Conservation (phyloP, 345 rosid species). For the Gossypium longicalyx region DNA sequence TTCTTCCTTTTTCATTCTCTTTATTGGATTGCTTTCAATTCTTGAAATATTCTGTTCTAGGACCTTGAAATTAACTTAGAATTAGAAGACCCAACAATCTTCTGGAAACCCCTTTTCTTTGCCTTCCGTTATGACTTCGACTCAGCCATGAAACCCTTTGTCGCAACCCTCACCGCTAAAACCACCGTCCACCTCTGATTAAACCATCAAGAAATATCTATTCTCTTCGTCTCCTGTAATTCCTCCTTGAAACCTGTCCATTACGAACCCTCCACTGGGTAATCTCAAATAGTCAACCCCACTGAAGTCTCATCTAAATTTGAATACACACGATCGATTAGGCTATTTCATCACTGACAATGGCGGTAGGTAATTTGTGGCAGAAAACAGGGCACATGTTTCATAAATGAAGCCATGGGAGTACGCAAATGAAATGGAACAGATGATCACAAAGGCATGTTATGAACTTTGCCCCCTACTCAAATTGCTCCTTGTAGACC, state of each 20-base stretch:
- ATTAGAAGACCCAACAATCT: constrained; percentile 31
- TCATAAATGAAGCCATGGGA: constrained; percentile 82
- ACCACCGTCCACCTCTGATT: constrained; percentile 88
- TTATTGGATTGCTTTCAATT: too few relatives aligned
- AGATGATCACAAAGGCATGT: constrained; percentile 93
- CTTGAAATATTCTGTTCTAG: too few relatives aligned
- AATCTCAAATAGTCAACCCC: constrained; percentile 87
- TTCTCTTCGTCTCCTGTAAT: constrained; percentile 63
- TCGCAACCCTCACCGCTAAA: constrained; percentile 54
- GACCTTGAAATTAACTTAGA: constrained; percentile 20
- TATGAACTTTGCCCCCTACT: constrained; percentile 60
- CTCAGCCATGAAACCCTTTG: constrained; percentile 74
- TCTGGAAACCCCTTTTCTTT: constrained; percentile 44
- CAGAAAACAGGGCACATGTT: constrained; percentile 93
- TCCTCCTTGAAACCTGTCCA: constrained; percentile 65
- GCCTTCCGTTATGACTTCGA: constrained; percentile 52
- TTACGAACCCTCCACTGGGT: constrained; percentile 91
- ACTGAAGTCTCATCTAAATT: constrained; percentile 40
- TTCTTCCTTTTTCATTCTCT: too few relatives aligned
- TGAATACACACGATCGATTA: neutral
- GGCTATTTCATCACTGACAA: constrained; percentile 1
- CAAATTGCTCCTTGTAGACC: constrained; percentile 77
- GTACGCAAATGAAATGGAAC: constrained; percentile 79
- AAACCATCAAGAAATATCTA: constrained; percentile 75
- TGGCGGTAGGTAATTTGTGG: constrained; percentile 55